A percentile compares a stretch with the other conserved stretches of the same genome.
Conservation (phyloP, 495 filamentous ascomycete genomes). For the Halenospora varia region DNA sequence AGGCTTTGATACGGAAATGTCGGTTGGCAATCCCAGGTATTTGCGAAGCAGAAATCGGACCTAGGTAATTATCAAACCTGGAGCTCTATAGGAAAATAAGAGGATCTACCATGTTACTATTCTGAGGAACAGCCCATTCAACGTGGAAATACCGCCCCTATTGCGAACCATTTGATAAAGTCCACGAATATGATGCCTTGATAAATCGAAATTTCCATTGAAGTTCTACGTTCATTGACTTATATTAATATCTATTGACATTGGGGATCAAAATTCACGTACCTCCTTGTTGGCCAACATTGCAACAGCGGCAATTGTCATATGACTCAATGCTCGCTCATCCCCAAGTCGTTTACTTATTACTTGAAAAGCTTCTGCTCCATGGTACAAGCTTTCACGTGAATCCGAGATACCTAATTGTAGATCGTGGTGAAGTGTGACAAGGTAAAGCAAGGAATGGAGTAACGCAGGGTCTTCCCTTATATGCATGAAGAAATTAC, state of each 20-base stretch:
- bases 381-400: constrained; percentile 5
- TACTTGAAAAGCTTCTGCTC: constrained; percentile 5
- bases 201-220: constrained; percentile 5
- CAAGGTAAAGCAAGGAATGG: constrained; percentile 11
- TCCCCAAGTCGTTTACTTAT: constrained; percentile 2
- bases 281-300: constrained; percentile 14
- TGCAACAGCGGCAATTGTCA: constrained; percentile 12
- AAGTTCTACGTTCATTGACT: neutral
- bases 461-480: constrained; percentile 3
- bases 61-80: neutral
- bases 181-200: constrained; percentile 4
- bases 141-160: neutral
- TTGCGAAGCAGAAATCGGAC: constrained; percentile 10
- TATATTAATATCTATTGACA: neutral
- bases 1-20: neutral
- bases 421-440: constrained; percentile 8
- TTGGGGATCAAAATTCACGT: neutral
- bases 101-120: neutral
- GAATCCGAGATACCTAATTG: constrained; percentile 3
- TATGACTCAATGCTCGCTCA: neutral
- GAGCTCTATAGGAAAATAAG: neutral
- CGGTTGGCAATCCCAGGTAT: constrained; percentile 2
- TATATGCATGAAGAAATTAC: constrained; percentile 6
- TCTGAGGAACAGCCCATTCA: constrained; percentile 5
- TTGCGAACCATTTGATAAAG: neutral